Evolutionary conservation across 208 protist genomes (phyloP), one percentile per base, ranked within the genome.

Genomic region (Phytomonas sp.): DNA sequence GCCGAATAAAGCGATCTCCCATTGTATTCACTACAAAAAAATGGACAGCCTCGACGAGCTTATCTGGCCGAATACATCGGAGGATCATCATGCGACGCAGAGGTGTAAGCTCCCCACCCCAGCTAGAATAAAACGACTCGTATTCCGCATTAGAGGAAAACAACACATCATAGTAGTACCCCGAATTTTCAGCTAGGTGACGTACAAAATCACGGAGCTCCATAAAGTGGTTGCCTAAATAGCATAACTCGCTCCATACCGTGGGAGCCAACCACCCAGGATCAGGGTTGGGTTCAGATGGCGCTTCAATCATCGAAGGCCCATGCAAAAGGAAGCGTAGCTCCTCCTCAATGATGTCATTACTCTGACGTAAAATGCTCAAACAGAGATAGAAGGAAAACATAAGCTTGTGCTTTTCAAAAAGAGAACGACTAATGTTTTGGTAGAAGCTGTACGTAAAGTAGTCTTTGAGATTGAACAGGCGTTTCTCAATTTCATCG

Each of bases 391-490:
- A 90, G 67, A 98, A 95, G 65, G 94, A 97, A 77, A 98, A 98
- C 84, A 97, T 88, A 60, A 98, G 84, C 80, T 98, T 98, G 82
- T 98, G 92, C 83, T 89, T 96, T 74, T 97, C 95, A 69, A 98
- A 98, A 33, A 98, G 84, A 30, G 93, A 97, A 77, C 97, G 82
- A 70, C 89, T 97, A 42, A 99, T 90, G 76, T 98, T 98, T 70
- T 93, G 83, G 82, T 98, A 99, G 66, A 99, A 92, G 72, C 86
- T 94, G 76, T 94, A 97, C 26, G 98, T 99, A 75, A 99, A 98
- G 82, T 94, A 97, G 60, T 98, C 91, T 62, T 84, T 86, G 31
- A 98, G 65, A 71, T 94, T 96, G 36, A 79, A 33, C 4, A 98
- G 76, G 16, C 97, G 86, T 70, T 88, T 72, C 60, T 76, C 76